phyloP scores from a whole-genome alignment of 164 flowering plant species.

The Piper longum region DNA sequence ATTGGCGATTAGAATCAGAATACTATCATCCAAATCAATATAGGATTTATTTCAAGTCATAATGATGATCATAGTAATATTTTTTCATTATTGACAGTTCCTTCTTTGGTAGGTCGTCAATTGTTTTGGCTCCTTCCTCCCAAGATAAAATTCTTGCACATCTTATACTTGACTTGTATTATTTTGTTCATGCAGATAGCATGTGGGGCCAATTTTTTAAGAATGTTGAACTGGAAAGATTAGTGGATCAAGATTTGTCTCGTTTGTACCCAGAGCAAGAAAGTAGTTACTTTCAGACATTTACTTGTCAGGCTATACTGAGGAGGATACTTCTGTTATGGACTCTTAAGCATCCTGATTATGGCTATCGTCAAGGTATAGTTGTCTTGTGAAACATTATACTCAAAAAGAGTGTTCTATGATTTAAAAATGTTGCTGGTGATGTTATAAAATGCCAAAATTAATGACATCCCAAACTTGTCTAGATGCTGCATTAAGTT shows the following conservation, averaged over 20 bases:
- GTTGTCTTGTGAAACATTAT: not conserved
- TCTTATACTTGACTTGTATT: not conserved
- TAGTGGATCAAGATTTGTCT: slow-evolving; percentile 86
- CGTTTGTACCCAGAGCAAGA: slow-evolving; percentile 90
- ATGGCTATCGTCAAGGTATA: slow-evolving; percentile 84
- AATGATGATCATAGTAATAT: no score
- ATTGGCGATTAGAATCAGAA: no score
- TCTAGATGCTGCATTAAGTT: not conserved
- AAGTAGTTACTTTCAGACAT: slow-evolving; percentile 69
- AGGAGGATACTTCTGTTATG: slow-evolving; percentile 72
- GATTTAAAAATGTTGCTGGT: no score
- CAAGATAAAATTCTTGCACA: no score
- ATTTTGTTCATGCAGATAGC: slow-evolving; percentile 57
- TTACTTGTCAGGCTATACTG: slow-evolving; percentile 74
- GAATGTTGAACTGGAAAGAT: slow-evolving; percentile 86
- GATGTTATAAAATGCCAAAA: no score
- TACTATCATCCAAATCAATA: no score
- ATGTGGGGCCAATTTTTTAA: slow-evolving; percentile 88
- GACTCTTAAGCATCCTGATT: slow-evolving; percentile 82
- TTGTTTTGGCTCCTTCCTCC: not conserved
- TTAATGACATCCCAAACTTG: not conserved
- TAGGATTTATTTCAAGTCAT: no score
- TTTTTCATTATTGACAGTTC: no score
- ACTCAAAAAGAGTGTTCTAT: not conserved
- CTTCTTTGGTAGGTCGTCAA: no score